These are phyloP conservation scores for Amanita phalloides DNA, from an alignment of 768 basidiomycete species.

Conservation along the genomic window DNA sequence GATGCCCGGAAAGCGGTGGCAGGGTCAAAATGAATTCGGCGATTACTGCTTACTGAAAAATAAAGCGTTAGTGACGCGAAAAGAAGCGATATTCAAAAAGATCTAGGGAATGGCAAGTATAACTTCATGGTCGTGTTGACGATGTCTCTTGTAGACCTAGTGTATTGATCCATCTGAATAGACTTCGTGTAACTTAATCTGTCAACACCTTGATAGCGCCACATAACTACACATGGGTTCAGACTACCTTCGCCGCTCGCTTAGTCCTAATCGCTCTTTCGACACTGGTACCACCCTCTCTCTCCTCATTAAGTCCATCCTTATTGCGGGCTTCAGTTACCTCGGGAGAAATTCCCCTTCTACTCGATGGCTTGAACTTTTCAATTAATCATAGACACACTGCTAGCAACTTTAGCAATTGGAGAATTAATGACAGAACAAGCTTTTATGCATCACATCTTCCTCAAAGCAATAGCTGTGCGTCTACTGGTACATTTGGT, in stretches of 20 bases:
- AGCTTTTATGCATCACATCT: neutral
- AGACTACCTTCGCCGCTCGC: constrained; percentile 10
- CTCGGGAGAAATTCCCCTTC: constrained; percentile 42
- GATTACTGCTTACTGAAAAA: constrained; percentile 87
- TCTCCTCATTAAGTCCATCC: constrained; percentile 35
- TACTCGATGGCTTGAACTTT: constrained; percentile 23
- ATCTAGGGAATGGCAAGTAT: neutral
- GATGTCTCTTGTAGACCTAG: neutral
- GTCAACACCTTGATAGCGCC: neutral
- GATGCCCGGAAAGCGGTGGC: constrained; percentile 66
- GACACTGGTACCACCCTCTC: constrained; percentile 30
- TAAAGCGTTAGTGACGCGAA: constrained; percentile 25
- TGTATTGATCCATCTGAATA: neutral
- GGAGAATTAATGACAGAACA: constrained; percentile 5
- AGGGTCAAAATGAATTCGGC: constrained; percentile 64
- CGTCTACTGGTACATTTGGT: constrained; percentile 18
- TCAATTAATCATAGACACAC: constrained; percentile 4
- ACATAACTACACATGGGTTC: neutral
- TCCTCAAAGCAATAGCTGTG: constrained; percentile 3
- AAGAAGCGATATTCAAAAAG: constrained; percentile 17
- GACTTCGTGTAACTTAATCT: neutral
- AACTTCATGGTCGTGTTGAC: neutral
- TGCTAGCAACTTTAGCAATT: neutral
- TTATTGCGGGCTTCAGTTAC: constrained; percentile 24
- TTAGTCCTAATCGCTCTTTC: constrained; percentile 26